phyloP scores from a whole-genome alignment of 441 rosid species.

The Bocquillonia castaneifolia region DNA sequence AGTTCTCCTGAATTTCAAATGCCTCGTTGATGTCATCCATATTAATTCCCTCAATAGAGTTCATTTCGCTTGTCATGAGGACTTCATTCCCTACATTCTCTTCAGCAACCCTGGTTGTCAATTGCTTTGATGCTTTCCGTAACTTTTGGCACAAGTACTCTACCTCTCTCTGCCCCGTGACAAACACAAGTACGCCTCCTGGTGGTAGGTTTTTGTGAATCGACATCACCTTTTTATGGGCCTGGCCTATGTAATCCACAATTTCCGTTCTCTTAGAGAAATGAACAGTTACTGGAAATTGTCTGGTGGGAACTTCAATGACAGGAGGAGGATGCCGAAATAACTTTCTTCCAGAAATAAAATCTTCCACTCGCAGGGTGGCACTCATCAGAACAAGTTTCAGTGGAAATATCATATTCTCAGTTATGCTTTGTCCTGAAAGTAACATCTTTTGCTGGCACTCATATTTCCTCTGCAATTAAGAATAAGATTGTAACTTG shows the following conservation, averaged over 20 bases:
- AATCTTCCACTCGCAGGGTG: slow-evolving; percentile 76
- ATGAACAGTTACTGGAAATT: slow-evolving; percentile 67
- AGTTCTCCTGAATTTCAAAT: slow-evolving; percentile 39
- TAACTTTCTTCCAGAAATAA: slow-evolving; percentile 57
- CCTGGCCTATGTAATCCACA: slow-evolving; percentile 81
- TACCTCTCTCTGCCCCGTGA: slow-evolving; percentile 94
- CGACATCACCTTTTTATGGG: slow-evolving; percentile 79
- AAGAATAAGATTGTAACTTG: slow-evolving; percentile 17
- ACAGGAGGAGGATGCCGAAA: slow-evolving; percentile 63
- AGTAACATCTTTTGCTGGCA: slow-evolving; percentile 51
- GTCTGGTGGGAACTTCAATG: slow-evolving; percentile 75
- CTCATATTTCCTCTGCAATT: slow-evolving; percentile 48
- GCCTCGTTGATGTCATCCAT: slow-evolving; percentile 80
- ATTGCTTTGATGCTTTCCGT: slow-evolving; percentile 51
- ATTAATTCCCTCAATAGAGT: slow-evolving; percentile 40
- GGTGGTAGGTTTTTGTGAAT: slow-evolving; percentile 81
- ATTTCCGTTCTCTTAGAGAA: slow-evolving; percentile 78
- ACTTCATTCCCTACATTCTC: slow-evolving; percentile 29
- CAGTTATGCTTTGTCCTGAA: slow-evolving; percentile 49
- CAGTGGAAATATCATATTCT: slow-evolving; percentile 55
- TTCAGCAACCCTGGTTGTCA: slow-evolving; percentile 30
- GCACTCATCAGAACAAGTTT: slow-evolving; percentile 94
- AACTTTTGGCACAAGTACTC: slow-evolving; percentile 71
- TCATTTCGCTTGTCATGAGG: slow-evolving; percentile 29
- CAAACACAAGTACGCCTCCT: slow-evolving; percentile 91